phyloP scores from a whole-genome alignment of 1,284 basidiomycete genomes.

The Uromyces viciae-fabae region DNA sequence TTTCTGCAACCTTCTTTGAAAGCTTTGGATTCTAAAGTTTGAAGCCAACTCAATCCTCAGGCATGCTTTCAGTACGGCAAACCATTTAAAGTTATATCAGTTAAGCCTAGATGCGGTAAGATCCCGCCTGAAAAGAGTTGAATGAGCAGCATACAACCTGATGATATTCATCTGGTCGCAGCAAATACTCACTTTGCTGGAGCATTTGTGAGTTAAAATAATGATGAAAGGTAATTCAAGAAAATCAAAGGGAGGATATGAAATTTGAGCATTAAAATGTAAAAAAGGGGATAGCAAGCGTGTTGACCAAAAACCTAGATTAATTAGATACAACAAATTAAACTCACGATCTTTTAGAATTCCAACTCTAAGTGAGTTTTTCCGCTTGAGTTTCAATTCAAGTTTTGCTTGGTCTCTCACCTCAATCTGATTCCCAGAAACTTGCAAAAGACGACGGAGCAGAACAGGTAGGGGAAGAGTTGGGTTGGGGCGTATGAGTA shows the following conservation, averaged over 20 bases:
- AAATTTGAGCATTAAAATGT: not conserved
- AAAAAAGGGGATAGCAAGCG: not conserved
- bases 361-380: not conserved
- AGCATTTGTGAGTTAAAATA: not conserved
- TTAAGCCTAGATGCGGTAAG: too few relatives aligned
- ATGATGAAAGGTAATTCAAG: not conserved
- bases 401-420: not conserved
- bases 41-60: too few relatives aligned
- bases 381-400: constrained; percentile 14
- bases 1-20: too few relatives aligned
- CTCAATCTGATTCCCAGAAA: not conserved
- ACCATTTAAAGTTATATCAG: too few relatives aligned
- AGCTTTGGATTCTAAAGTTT: too few relatives aligned
- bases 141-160: too few relatives aligned
- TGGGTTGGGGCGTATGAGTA: too few relatives aligned
- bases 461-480: not conserved
- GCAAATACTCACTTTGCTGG: too few relatives aligned
- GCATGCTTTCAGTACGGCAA: too few relatives aligned
- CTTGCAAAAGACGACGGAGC: not conserved
- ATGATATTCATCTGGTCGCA: too few relatives aligned
- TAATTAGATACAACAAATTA: too few relatives aligned
- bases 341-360: constrained; percentile 9
- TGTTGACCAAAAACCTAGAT: not conserved
- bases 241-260: not conserved
- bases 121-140: too few relatives aligned